phyloP scores from a whole-genome alignment of 2,329 filamentous ascomycete genomes.

The Penicillium thymicola region DNA sequence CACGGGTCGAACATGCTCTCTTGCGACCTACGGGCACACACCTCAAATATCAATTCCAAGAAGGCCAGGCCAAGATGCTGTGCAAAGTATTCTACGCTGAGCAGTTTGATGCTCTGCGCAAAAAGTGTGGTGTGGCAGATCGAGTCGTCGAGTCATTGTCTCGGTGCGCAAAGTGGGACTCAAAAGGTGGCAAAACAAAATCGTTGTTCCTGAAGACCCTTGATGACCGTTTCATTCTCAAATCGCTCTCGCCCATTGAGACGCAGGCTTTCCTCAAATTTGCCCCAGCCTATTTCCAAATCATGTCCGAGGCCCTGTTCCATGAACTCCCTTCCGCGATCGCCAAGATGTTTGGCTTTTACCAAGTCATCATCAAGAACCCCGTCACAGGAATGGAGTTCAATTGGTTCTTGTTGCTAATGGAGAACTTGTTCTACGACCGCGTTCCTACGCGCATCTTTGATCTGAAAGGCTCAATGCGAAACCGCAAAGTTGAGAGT shows the following conservation, averaged over 20 bases:
- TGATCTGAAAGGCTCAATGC: conserved; percentile 96
- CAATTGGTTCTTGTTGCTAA: conserved; percentile 88
- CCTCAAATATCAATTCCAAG: conserved; percentile 91
- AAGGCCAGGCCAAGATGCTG: conserved; percentile 89
- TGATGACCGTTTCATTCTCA: conserved; percentile 89
- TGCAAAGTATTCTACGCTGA: conserved; percentile 99
- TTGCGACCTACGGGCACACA: conserved; percentile 84
- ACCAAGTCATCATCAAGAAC: conserved; percentile 96
- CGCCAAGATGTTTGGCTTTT: conserved; percentile 98
- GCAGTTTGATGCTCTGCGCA: conserved; percentile 90
- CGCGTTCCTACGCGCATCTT: conserved; percentile 85
- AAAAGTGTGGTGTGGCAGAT: conserved; percentile 89
- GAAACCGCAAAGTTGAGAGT: conserved; percentile 93
- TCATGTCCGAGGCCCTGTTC: conserved; percentile 95
- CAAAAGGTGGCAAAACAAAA: conserved; percentile 95
- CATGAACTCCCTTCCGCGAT: conserved; percentile 94
- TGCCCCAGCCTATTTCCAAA: conserved; percentile 93
- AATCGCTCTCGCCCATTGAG: conserved; percentile 85
- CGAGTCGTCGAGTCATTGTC: conserved; percentile 94
- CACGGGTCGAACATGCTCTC: conserved; percentile 79
- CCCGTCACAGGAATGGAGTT: conserved; percentile 86
- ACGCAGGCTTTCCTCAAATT: conserved; percentile 93
- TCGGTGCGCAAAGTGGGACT: conserved; percentile 95
- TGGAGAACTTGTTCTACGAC: conserved; percentile 98
- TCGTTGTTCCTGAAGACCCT: conserved; percentile 95